A percentile compares a stretch with the other conserved stretches of the same genome.
These are phyloP conservation scores for Eucalyptus pauciflora DNA, from an alignment of 345 rosid genomes.

Conservation along the genomic window DNA sequence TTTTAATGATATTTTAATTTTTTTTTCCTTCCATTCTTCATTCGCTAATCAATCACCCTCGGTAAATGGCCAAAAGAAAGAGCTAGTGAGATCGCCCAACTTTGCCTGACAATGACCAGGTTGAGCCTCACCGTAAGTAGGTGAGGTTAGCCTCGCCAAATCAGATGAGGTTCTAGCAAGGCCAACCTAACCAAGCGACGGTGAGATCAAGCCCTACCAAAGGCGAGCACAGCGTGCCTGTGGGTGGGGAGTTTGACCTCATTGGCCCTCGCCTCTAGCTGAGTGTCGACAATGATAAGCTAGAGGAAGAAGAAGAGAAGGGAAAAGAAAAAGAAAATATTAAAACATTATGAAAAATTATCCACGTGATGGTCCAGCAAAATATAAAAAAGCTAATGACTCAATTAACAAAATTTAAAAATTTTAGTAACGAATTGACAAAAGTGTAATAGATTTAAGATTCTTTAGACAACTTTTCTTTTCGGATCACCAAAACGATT, in stretches of 20 bases:
- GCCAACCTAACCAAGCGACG: neutral
- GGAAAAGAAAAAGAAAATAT: no score
- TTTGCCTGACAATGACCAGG: neutral
- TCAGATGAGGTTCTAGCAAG: neutral
- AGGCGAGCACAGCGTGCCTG: accelerated
- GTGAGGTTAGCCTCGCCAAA: neutral
- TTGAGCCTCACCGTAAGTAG: neutral
- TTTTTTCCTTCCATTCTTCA: neutral
- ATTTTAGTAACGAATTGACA: no score
- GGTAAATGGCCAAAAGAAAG: no score
- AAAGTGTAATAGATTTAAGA: accelerated
- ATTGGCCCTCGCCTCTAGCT: accelerated
- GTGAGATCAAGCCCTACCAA: neutral
- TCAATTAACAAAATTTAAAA: no score
- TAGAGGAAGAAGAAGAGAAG: neutral
- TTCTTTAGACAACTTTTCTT: accelerated
- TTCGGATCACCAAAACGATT: neutral
- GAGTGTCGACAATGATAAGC: accelerated
- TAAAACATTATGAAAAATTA: no score
- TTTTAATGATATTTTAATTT: no score
- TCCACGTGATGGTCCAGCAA: no score
- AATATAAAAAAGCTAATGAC: no score
- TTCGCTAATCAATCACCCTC: neutral
- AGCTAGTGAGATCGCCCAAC: neutral
- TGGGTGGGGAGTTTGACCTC: neutral